Base-by-base conservation (phyloP, 345 rosid genomes). In the Pugionium dolabratum region DNA sequence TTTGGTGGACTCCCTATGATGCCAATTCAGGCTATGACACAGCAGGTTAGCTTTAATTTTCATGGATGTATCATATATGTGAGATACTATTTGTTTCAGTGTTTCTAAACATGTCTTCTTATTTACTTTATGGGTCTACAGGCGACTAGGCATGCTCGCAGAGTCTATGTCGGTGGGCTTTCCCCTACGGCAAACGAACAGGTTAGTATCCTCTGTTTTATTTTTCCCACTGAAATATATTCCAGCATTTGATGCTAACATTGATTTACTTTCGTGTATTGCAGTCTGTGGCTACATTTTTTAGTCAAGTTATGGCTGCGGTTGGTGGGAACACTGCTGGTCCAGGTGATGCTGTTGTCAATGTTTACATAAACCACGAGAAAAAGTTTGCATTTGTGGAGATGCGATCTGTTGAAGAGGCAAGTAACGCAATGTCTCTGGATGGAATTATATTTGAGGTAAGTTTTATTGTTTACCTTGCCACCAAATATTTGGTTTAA, bases 11-110 rank as follows among this genome's bases (percentile, higher is more conserved):
- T 88, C 59, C 80, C 96, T 28, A 80, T 88, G 67, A 88, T 91
- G 94, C 97, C 97, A 41, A 86, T 86, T 61, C 97, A 91, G 74
- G 96, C 96, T 54, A 91, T 91, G 97, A 91, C 97, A 50, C 97
- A 91, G 76, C 97, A 91, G 97, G 97, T 88, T 76, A n/a, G 76
- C 42, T 39, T 33, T 27, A 3, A 2, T 36, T 44, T 7, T 29
- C 33, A 27, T 45, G 7, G 7, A 10, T 59, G 30, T 66, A 52
- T 51, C 25, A 11, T 44, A 18, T 46, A 50, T 55, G 47, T 33
- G 30, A 51, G 37, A 36, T 40, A 43, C 32, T 60, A 25, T 50
- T 0, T 11, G 28, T 49, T 45, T 54, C 32, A 39, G 57, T 62
- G 67, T 70, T 65, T 40, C 60, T 62, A 64, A 62, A 2, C 4